Percentiles rank a stretch among this genome's conserved stretches.
phyloP scores from a whole-genome alignment of 345 rosid species.

The Murraya koenigii region DNA sequence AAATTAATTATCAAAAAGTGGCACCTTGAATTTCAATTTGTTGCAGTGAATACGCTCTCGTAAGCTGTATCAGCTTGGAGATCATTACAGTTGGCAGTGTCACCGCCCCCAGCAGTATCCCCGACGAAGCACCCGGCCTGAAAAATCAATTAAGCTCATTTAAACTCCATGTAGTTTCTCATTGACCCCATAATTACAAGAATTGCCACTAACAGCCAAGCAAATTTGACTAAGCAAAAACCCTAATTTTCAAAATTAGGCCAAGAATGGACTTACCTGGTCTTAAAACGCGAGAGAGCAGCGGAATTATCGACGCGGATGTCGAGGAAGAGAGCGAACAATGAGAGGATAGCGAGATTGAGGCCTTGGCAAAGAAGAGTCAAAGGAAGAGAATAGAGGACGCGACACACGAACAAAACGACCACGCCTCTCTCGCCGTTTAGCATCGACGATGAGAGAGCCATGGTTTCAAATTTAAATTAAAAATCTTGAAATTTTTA shows the following conservation, averaged over 20 bases:
- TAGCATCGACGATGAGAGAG: slow-evolving; percentile 30
- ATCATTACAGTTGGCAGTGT: slow-evolving; percentile 78
- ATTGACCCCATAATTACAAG: neutral
- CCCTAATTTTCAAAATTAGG: neutral
- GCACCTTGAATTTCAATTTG: slow-evolving; percentile 58
- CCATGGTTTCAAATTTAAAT: slow-evolving; percentile 11
- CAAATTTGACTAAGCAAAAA: neutral
- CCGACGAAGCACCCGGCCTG: slow-evolving; percentile 88
- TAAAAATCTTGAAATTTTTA: neutral
- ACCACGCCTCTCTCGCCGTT: slow-evolving; percentile 93
- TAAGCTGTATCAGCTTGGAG: slow-evolving; percentile 70
- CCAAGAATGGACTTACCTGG: slow-evolving; percentile 40
- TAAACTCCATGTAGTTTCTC: neutral
- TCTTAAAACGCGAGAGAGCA: slow-evolving; percentile 36
- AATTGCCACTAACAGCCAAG: neutral
- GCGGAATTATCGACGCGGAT: slow-evolving; percentile 49
- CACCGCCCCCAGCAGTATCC: slow-evolving; percentile 78
- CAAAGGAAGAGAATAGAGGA: slow-evolving; percentile 56
- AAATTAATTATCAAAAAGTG: neutral
- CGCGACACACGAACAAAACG: slow-evolving; percentile 43
- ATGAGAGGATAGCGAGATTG: slow-evolving; percentile 53
- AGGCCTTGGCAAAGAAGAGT: slow-evolving; percentile 67
- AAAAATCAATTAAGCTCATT: neutral
- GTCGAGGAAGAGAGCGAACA: slow-evolving; percentile 64
- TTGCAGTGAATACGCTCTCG: slow-evolving; percentile 53